Evolutionary conservation across 2,329 filamentous ascomycete genomes (phyloP).

Genomic region (Penicillium sp.): DNA sequence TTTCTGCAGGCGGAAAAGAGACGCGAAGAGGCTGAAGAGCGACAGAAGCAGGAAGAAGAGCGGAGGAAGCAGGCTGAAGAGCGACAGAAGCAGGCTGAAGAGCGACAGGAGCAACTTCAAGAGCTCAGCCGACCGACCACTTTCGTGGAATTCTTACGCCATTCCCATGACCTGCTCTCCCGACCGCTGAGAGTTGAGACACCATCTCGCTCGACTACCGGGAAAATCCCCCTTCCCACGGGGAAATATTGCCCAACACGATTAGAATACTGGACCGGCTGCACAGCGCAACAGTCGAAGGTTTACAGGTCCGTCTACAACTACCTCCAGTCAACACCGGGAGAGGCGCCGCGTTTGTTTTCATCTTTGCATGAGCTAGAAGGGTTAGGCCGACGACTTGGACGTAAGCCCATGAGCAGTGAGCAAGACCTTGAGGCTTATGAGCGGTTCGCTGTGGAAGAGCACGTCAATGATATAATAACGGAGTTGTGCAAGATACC

Average conservation of each 20-base stretch:
- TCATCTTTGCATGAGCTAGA: too few relatives aligned
- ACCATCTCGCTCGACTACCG: constrained; percentile 33
- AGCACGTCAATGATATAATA: constrained; percentile 35
- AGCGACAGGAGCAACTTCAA: too few relatives aligned
- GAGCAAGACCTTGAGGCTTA: constrained; percentile 27
- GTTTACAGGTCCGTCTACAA: too few relatives aligned
- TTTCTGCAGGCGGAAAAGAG: constrained; percentile 16
- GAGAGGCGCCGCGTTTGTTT: too few relatives aligned
- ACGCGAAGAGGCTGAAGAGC: constrained; percentile 3
- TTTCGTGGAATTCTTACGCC: constrained; percentile 24
- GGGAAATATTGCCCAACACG: constrained; percentile 35
- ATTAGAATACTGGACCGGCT: constrained; percentile 30
- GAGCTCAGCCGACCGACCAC: constrained; percentile 15
- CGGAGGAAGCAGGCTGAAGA: too few relatives aligned
- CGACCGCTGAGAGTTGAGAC: constrained; percentile 30
- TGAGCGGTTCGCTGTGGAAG: constrained; percentile 22
- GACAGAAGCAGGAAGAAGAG: too few relatives aligned
- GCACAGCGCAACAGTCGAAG: too few relatives aligned
- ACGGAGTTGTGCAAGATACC: constrained; percentile 36
- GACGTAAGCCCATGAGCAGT: too few relatives aligned
- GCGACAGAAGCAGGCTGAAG: too few relatives aligned
- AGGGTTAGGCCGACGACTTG: too few relatives aligned
- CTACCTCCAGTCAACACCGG: too few relatives aligned
- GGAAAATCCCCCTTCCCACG: constrained; percentile 30
- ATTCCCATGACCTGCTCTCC: constrained; percentile 28